Base-by-base conservation (phyloP, 352 stramenopile genomes). In the Pythium periplocum region DNA sequence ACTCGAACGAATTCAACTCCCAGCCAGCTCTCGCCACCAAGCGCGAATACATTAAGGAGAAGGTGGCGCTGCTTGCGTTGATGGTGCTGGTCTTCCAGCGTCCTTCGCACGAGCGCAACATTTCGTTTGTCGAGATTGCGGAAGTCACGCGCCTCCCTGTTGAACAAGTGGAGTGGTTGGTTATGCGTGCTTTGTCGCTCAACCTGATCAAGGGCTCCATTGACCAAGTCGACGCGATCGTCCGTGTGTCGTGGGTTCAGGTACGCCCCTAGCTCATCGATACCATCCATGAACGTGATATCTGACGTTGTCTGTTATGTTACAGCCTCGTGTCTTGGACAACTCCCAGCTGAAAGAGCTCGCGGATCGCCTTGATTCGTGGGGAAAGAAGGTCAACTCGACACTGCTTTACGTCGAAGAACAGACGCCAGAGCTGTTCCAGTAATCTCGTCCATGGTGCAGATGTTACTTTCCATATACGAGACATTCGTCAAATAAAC, bases 41-140 rank as follows among this genome's bases (percentile, higher is more conserved):
- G 55, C 79, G 86, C n/a, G 83, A 92, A 35, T 96, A 98, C 53
- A 83, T 99, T 46, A 97, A 98, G 68, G 95, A 99, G 75, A 99
- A 99, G 69, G 96, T 99, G 43, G 95, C 93, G 34, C 75, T 99
- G 8, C 68, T 99, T 53, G 93, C 93, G 35, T 72, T 99, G 52
- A 97, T 99, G 73, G 86, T 98, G 59, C 86, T 99, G 61, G 82
- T 99, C 32, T 99, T 99, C 76, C 84, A 98, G 69, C 81, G 91
- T 53, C 91, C 93, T 34, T 86, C 90, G 17, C 78, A 97, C 50
- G 93, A 99, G 61, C 81, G 94, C 49, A 95, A 93, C 69, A 95
- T 98, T 39, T 62, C 74, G 10, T 99, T 99, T 71, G 57, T 66
- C 7, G 94, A 98, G 53, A 97, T 99, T 56, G 91, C 96, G 1